Evolutionary conservation across 352 stramenopile genomes (phyloP).

Genomic region (Phytophthora nicotianae): DNA sequence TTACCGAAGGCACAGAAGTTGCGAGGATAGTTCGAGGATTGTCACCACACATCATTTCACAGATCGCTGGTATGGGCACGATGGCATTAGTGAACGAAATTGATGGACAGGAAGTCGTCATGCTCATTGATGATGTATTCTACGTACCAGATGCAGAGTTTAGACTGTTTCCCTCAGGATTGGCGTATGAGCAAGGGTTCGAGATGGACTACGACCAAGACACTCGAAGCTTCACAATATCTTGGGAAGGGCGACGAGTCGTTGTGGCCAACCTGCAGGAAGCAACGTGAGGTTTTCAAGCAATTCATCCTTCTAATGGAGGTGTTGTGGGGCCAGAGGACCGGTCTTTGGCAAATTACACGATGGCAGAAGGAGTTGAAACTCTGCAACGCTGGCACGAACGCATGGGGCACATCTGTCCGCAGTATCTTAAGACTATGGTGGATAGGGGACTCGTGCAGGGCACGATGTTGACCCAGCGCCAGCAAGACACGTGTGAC

Average conservation of each 20-base stretch:
- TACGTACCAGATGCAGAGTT: slow-evolving; percentile 6
- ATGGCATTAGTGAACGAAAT: slow-evolving; percentile 1
- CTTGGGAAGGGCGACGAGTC: background rate
- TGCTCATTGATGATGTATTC: slow-evolving; percentile 16
- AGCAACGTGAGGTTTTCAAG: slow-evolving; percentile 12
- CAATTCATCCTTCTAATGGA: background rate
- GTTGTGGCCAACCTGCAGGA: background rate
- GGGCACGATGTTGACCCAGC: too few relatives aligned
- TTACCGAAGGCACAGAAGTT: slow-evolving; percentile 2
- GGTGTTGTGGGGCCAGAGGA: background rate
- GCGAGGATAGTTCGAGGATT: background rate
- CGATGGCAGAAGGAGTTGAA: slow-evolving; percentile 6
- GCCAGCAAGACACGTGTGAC: background rate
- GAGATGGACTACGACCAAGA: slow-evolving; percentile 6
- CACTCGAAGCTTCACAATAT: slow-evolving; percentile 5
- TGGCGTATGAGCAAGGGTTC: slow-evolving; percentile 11
- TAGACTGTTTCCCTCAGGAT: slow-evolving; percentile 2
- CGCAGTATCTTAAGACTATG: too few relatives aligned
- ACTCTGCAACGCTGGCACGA: slow-evolving; percentile 1
- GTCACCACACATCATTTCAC: background rate
- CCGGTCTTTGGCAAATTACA: slow-evolving; percentile 5
- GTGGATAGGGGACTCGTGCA: too few relatives aligned
- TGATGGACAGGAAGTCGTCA: slow-evolving; percentile 5
- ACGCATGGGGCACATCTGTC: too few relatives aligned
- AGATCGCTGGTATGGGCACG: slow-evolving; percentile 2